Conservation (phyloP, 2,329 filamentous ascomycete genomes). For the Mariannaea elegans region DNA sequence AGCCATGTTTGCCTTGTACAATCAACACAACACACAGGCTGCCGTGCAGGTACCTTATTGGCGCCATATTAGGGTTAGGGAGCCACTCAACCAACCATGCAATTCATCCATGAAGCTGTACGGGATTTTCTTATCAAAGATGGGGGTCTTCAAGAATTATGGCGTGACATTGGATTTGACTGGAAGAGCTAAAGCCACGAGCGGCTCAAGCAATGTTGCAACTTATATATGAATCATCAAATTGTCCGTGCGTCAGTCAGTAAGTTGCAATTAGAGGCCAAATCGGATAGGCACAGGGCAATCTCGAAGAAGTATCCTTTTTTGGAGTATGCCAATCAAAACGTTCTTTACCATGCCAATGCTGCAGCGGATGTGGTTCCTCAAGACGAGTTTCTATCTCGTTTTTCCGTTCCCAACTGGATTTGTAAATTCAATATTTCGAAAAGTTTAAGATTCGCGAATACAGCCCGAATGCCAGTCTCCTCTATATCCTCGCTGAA, state of each 20-base stretch:
- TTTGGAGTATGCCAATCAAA: slow-evolving; percentile 53
- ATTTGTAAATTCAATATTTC: too few relatives aligned
- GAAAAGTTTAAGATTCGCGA: too few relatives aligned
- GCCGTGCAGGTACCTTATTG: background rate
- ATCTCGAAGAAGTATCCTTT: slow-evolving; percentile 50
- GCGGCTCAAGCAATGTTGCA: slow-evolving; percentile 54
- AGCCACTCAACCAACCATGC: slow-evolving; percentile 46
- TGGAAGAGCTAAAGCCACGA: slow-evolving; percentile 51
- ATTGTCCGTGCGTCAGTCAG: background rate
- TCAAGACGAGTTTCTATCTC: slow-evolving; percentile 44
- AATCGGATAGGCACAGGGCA: background rate
- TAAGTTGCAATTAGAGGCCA: slow-evolving; percentile 15
- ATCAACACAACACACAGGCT: background rate
- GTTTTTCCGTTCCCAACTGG: slow-evolving; percentile 43
- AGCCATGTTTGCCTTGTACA: background rate
- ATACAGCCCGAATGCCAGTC: too few relatives aligned
- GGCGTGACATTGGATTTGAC: slow-evolving; percentile 44
- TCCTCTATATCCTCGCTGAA: too few relatives aligned
- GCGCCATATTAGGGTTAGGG: background rate
- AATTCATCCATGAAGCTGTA: slow-evolving; percentile 63
- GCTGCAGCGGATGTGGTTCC: slow-evolving; percentile 39
- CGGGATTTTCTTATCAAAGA: slow-evolving; percentile 54
- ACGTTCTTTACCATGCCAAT: slow-evolving; percentile 54
- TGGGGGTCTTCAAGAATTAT: slow-evolving; percentile 43
- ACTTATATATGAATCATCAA: slow-evolving; percentile 45